phyloP scores from a whole-genome alignment of 257 asterid species.

The Linaria vulgaris region DNA sequence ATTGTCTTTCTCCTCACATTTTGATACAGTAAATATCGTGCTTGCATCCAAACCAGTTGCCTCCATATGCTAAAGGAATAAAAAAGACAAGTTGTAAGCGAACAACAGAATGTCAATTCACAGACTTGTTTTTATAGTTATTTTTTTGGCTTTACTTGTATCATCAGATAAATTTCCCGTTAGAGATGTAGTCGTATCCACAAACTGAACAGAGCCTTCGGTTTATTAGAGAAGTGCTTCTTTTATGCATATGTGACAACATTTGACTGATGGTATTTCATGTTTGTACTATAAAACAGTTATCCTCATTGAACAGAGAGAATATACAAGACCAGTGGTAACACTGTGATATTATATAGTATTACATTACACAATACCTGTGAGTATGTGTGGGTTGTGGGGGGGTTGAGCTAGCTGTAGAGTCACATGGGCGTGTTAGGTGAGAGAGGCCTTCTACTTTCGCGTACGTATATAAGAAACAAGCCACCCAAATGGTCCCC shows the following conservation, averaged over 20 bases:
- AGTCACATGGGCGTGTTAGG: slow-evolving; percentile 35
- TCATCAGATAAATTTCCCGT: slow-evolving; percentile 17
- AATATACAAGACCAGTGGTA: slow-evolving; percentile 21
- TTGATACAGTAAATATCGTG: slow-evolving; percentile 35
- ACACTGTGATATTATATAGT: background rate
- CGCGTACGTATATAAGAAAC: slow-evolving; percentile 1
- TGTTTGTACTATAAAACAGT: slow-evolving; percentile 30
- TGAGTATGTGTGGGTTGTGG: background rate
- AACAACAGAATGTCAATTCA: slow-evolving; percentile 37
- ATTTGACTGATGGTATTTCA: slow-evolving; percentile 45
- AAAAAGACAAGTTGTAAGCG: slow-evolving; percentile 21
- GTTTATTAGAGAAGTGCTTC: slow-evolving; percentile 21
- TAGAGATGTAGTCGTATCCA: slow-evolving; percentile 26
- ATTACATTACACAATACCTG: no score
- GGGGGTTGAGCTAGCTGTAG: background rate
- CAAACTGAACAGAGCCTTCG: slow-evolving; percentile 3
- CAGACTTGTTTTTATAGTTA: slow-evolving; percentile 18
- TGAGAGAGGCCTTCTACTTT: slow-evolving; percentile 26
- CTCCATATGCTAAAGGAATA: slow-evolving; percentile 28
- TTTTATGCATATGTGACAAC: slow-evolving; percentile 21
- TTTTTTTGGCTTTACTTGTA: slow-evolving; percentile 1
- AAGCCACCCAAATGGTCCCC: slow-evolving; percentile 5
- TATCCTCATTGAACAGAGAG: slow-evolving; percentile 30
- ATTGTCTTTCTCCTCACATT: slow-evolving; percentile 24
- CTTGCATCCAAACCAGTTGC: slow-evolving; percentile 4